phyloP scores from a whole-genome alignment of 257 asterid genomes.

The Solanum etuberosum region DNA sequence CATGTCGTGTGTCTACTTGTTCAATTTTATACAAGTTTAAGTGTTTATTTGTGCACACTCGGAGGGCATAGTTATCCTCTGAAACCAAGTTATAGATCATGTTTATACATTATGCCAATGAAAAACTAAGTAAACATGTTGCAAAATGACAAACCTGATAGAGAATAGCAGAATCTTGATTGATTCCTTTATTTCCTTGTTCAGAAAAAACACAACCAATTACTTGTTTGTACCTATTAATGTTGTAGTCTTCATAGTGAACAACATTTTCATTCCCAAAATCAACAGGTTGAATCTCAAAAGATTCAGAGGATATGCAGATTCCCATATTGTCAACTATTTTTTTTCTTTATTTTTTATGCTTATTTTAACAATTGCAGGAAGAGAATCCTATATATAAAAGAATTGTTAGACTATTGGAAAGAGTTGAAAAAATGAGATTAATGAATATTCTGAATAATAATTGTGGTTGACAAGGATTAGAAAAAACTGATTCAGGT shows the following conservation, averaged over 20 bases:
- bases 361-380: neutral
- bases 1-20: neutral
- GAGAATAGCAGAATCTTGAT: constrained; percentile 72
- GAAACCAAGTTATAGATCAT: neutral
- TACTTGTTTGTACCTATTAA: neutral
- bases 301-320: constrained; percentile 55
- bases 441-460: neutral
- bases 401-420: neutral
- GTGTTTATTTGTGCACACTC: neutral
- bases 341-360: neutral
- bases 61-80: neutral
- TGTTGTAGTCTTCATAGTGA: constrained; percentile 7
- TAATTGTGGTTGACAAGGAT: constrained; percentile 18
- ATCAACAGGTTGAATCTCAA: constrained; percentile 40
- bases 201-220: constrained; percentile 49
- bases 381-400: neutral
- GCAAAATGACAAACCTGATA: constrained; percentile 33
- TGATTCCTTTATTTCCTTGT: constrained; percentile 57
- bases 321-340: constrained; percentile 36
- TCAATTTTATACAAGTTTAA: neutral
- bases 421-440: neutral
- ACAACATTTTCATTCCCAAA: constrained; percentile 51
- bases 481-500: constrained; percentile 21
- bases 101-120: neutral
- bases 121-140: neutral